These are phyloP conservation scores for Apophysomyces trapeziformis DNA, from an alignment of 371 early-diverging fungal genomes.

Conservation along the genomic window DNA sequence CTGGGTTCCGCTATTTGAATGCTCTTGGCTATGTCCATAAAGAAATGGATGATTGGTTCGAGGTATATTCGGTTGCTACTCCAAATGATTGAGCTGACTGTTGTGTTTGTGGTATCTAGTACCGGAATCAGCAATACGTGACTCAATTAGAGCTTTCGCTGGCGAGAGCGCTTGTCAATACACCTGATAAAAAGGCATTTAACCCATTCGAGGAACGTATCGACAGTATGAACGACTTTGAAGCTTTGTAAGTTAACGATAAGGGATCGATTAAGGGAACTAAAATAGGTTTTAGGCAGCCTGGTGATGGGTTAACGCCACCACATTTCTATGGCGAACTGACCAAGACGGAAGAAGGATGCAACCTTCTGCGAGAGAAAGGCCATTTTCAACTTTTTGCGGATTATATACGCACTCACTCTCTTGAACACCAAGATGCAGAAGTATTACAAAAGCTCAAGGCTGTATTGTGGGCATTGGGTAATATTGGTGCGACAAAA, in stretches of 20 bases:
- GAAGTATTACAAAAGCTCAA: constrained; percentile 65
- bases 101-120: constrained; percentile 41
- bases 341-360: constrained; percentile 81
- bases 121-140: constrained; percentile 80
- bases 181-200: constrained; percentile 43
- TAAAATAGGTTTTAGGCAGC: constrained; percentile 35
- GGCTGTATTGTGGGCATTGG: constrained; percentile 82
- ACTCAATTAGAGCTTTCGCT: constrained; percentile 78
- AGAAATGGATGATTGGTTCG: constrained; percentile 86
- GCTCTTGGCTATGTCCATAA: constrained; percentile 75
- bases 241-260: constrained; percentile 35
- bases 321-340: constrained; percentile 88
- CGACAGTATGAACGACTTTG: constrained; percentile 53
- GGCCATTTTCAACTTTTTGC: constrained; percentile 75
- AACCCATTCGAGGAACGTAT: constrained; percentile 57
- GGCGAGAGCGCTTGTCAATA: constrained; percentile 62
- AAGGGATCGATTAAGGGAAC: not conserved
- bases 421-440: constrained; percentile 45
- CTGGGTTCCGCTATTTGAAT: constrained; percentile 74
- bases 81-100: not conserved
- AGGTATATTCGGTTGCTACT: constrained; percentile 52
- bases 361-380: constrained; percentile 61
- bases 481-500: constrained; percentile 77
- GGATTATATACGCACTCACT: constrained; percentile 60
- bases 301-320: constrained; percentile 59